Percentiles rank a stretch among this genome's conserved stretches.
Evolutionary conservation across 371 early-diverging fungal species (phyloP).

Genomic region (Rhizopus sp.): DNA sequence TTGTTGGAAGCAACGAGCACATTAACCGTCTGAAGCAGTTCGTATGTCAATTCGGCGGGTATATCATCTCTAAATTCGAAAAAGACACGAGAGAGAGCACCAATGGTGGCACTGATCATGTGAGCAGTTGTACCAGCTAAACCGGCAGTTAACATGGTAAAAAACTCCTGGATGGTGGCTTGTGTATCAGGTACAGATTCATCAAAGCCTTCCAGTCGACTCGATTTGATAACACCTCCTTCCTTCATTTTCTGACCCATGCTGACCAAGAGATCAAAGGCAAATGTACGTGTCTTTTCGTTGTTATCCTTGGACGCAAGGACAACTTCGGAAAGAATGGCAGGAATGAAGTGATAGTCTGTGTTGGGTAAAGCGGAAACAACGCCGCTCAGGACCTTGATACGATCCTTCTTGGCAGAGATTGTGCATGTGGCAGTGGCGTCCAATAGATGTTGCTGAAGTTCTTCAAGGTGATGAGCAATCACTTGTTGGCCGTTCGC

Average conservation of each 20-base stretch:
- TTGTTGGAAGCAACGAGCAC: slow-evolving; percentile 78
- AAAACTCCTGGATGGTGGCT: slow-evolving; percentile 63
- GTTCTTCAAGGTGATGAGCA: slow-evolving; percentile 44
- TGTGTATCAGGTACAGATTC: slow-evolving; percentile 50
- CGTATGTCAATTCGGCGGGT: slow-evolving; percentile 58
- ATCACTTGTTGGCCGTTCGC: slow-evolving; percentile 50
- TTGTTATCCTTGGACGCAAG: slow-evolving; percentile 91
- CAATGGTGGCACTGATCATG: slow-evolving; percentile 93
- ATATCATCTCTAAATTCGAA: slow-evolving; percentile 85
- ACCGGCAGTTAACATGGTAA: slow-evolving; percentile 93
- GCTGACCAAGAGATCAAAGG: slow-evolving; percentile 82
- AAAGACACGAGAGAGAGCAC: slow-evolving; percentile 79
- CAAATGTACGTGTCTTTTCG: slow-evolving; percentile 83
- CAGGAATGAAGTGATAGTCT: slow-evolving; percentile 84
- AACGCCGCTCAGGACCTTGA: slow-evolving; percentile 58
- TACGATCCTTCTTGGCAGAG: slow-evolving; percentile 72
- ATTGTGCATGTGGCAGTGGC: slow-evolving; percentile 56
- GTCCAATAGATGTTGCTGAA: slow-evolving; percentile 56
- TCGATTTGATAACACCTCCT: slow-evolving; percentile 66
- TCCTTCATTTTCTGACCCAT: slow-evolving; percentile 90
- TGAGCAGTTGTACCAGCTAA: slow-evolving; percentile 88
- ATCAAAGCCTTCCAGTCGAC: slow-evolving; percentile 59
- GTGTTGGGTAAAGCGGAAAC: slow-evolving; percentile 57
- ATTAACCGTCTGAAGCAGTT: slow-evolving; percentile 71
- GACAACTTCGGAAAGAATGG: slow-evolving; percentile 87